phyloP scores from a whole-genome alignment of 495 filamentous ascomycete species.

The Pyronema domesticum region DNA sequence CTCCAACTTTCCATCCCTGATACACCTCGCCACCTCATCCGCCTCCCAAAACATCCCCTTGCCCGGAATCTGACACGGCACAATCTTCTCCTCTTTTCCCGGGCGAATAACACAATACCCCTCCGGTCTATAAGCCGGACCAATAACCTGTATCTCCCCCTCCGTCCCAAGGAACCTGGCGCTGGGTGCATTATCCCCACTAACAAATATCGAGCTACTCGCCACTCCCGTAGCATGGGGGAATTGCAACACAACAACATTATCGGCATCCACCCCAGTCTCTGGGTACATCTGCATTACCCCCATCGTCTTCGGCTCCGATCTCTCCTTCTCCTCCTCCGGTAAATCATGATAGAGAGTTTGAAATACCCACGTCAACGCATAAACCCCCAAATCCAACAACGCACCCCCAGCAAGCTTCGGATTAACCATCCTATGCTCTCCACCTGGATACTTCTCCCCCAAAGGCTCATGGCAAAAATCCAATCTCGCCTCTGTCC shows the following conservation, averaged over 20 bases:
- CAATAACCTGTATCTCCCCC: conserved; percentile 73
- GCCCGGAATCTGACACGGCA: conserved; percentile 42
- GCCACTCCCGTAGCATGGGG: conserved; percentile 58
- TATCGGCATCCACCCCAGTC: conserved; percentile 75
- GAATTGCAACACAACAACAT: conserved; percentile 64
- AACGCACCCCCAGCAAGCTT: conserved; percentile 77
- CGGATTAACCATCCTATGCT: conserved; percentile 31
- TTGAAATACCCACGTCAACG: conserved; percentile 87
- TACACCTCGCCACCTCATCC: conserved; percentile 68
- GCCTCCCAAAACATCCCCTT: conserved; percentile 93
- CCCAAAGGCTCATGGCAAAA: too few species aligned
- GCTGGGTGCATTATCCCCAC: conserved; percentile 46
- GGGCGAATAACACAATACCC: conserved; percentile 28
- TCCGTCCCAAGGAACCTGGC: conserved; percentile 70
- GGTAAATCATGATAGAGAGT: conserved; percentile 69
- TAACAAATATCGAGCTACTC: conserved; percentile 51
- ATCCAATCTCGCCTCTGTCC: conserved; percentile 51
- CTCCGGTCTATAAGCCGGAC: conserved; percentile 52
- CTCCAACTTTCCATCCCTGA: conserved; percentile 67
- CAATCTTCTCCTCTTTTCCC: conserved; percentile 33
- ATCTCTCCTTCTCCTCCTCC: conserved; percentile 25
- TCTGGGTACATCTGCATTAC: conserved; percentile 57
- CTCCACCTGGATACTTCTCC: too few species aligned
- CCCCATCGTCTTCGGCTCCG: conserved; percentile 32
- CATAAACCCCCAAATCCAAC: conserved; percentile 75